These are phyloP conservation scores for Aspergillus taichungensis DNA, from an alignment of 495 filamentous ascomycete genomes.

Conservation along the genomic window DNA sequence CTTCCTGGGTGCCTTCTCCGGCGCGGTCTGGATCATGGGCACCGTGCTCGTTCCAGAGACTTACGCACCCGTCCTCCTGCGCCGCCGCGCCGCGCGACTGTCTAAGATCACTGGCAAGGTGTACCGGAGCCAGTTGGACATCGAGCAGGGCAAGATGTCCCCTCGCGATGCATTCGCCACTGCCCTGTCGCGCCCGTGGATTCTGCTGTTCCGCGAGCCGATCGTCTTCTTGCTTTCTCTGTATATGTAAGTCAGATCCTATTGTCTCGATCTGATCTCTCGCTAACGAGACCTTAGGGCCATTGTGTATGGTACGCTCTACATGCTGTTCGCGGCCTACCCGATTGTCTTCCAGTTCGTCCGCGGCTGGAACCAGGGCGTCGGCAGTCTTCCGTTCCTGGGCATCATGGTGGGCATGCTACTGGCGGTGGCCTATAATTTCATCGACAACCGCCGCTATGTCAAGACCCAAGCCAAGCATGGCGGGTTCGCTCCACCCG, in stretches of 20 bases:
- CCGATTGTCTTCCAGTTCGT: conserved; percentile 69
- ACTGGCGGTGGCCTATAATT: conserved; percentile 41
- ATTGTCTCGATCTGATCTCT: too few species aligned
- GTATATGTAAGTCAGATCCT: conserved; percentile 40
- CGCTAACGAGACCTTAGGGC: conserved; percentile 20
- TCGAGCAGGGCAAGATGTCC: conserved; percentile 31
- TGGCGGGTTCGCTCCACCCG: conserved; percentile 37
- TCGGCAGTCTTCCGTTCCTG: conserved; percentile 68
- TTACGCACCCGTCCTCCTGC: conserved; percentile 51
- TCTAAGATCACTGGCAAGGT: conserved; percentile 49
- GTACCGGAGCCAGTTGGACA: conserved; percentile 41
- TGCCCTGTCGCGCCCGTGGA: conserved; percentile 41
- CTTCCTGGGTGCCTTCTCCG: conserved; percentile 41
- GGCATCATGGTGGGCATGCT: conserved; percentile 83
- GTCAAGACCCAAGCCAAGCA: conserved; percentile 24
- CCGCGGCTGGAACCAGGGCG: conserved; percentile 65
- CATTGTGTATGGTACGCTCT: conserved; percentile 67
- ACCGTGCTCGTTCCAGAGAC: conserved; percentile 50
- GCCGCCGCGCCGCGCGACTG: conserved; percentile 42
- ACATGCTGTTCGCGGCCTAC: conserved; percentile 75
- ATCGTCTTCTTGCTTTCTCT: conserved; percentile 58
- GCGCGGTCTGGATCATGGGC: conserved; percentile 47
- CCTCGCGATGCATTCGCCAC: conserved; percentile 33
- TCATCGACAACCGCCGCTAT: conserved; percentile 45
- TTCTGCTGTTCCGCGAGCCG: conserved; percentile 42